Evolutionary conservation across 108 stramenopile species (phyloP).

Genomic region (Nitzschia sp.): DNA sequence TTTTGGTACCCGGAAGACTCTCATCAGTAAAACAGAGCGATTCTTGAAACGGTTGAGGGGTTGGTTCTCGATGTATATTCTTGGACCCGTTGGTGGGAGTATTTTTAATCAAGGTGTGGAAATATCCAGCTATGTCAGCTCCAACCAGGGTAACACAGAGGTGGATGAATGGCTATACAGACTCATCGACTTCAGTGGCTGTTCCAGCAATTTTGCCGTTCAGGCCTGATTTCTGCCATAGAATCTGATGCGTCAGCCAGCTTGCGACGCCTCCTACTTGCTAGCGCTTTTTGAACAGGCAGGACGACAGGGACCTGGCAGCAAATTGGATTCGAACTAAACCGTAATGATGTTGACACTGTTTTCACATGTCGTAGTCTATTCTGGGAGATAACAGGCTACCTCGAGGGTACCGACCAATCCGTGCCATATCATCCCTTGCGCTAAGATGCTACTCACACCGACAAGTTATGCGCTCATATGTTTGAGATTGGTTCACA

Average conservation of each 20-base stretch:
- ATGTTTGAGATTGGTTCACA: constrained; percentile 26
- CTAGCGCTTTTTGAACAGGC: too few relatives aligned
- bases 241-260: not conserved
- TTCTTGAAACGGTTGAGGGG: not conserved
- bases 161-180: not conserved
- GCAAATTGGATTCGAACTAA: too few relatives aligned
- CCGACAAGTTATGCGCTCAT: too few relatives aligned
- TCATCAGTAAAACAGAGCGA: not conserved
- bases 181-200: not conserved
- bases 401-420: too few relatives aligned
- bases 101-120: not conserved
- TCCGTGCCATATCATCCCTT: too few relatives aligned
- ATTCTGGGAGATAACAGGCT: too few relatives aligned
- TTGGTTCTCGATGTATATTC: constrained; percentile 1
- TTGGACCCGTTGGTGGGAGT: constrained; percentile 9
- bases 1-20: constrained; percentile 30
- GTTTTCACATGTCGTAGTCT: too few relatives aligned
- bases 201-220: not conserved
- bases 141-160: too few relatives aligned
- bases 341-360: too few relatives aligned
- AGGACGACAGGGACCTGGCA: too few relatives aligned
- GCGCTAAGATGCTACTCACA: too few relatives aligned
- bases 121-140: not conserved
- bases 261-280: too few relatives aligned
- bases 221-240: not conserved